Conservation (phyloP, 768 basidiomycete genomes). For the Pilatotrama ljubarskyi region DNA sequence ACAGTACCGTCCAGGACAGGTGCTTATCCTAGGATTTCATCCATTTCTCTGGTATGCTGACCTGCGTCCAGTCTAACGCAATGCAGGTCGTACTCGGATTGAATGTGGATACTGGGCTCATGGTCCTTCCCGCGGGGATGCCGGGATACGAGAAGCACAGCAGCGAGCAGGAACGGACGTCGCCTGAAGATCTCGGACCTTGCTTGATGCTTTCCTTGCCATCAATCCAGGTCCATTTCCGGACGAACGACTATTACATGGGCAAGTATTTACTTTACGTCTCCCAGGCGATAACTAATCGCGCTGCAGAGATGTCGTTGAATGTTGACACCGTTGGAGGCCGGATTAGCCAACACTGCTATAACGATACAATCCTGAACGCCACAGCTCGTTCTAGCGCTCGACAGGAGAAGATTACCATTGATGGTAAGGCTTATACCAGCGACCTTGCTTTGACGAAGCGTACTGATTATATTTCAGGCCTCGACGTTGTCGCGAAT, state of each 20-base stretch:
- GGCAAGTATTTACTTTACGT: slow-evolving; percentile 45
- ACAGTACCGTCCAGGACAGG: slow-evolving; percentile 81
- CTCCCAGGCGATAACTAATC: background rate
- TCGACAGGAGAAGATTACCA: slow-evolving; percentile 39
- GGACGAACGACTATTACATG: slow-evolving; percentile 87
- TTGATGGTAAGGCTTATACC: slow-evolving; percentile 44
- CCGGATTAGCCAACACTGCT: slow-evolving; percentile 47
- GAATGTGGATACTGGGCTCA: slow-evolving; percentile 47
- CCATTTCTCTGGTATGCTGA: background rate
- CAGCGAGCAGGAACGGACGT: slow-evolving; percentile 22
- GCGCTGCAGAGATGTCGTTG: slow-evolving; percentile 68
- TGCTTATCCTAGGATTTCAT: slow-evolving; percentile 34
- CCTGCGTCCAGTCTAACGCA: slow-evolving; percentile 64
- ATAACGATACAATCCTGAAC: slow-evolving; percentile 41
- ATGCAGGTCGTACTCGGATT: slow-evolving; percentile 74
- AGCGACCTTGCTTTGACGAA: background rate
- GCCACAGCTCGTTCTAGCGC: slow-evolving; percentile 19
- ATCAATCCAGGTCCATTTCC: slow-evolving; percentile 71
- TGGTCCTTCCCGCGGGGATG: slow-evolving; percentile 67
- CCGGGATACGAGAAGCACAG: slow-evolving; percentile 55
- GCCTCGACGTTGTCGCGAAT: slow-evolving; percentile 77
- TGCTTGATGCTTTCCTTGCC: slow-evolving; percentile 61
- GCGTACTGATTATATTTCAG: slow-evolving; percentile 35
- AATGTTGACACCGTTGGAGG: slow-evolving; percentile 66
- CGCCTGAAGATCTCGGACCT: slow-evolving; percentile 47